Percentiles rank a stretch among this genome's conserved stretches.
Evolutionary conservation across 2,329 filamentous ascomycete species (phyloP).

Genomic region (Pyrenophora tritici-repentis): DNA sequence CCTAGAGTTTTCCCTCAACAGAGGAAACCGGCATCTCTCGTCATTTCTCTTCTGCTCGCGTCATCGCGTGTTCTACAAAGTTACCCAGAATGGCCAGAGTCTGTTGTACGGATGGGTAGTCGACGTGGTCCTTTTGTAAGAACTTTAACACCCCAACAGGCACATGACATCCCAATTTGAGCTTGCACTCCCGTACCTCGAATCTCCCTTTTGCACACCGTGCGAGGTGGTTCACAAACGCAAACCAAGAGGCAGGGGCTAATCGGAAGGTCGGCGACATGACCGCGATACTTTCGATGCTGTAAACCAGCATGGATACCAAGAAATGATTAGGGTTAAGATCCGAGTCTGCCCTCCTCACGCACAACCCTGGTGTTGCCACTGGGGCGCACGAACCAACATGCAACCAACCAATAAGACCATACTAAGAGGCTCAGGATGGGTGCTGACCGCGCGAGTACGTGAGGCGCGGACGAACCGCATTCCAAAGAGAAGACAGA

Average conservation of each 20-base stretch:
- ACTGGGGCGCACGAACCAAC: slow-evolving; percentile 44
- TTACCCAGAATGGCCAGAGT: slow-evolving; percentile 68
- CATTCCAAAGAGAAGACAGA: slow-evolving; percentile 67
- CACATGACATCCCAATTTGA: slow-evolving; percentile 71
- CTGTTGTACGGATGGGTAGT: slow-evolving; percentile 72
- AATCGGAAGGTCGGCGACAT: slow-evolving; percentile 74
- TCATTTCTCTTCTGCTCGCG: slow-evolving; percentile 54
- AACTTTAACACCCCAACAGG: slow-evolving; percentile 71
- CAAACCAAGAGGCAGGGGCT: slow-evolving; percentile 38
- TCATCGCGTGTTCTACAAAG: slow-evolving; percentile 52
- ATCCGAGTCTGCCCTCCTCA: slow-evolving; percentile 75
- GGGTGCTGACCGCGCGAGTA: slow-evolving; percentile 53
- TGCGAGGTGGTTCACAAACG: slow-evolving; percentile 24
- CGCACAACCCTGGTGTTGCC: slow-evolving; percentile 39
- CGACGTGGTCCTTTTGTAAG: slow-evolving; percentile 78
- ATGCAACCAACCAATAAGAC: slow-evolving; percentile 56
- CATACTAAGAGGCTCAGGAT: slow-evolving; percentile 65
- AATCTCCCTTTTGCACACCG: slow-evolving; percentile 47
- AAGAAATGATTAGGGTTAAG: slow-evolving; percentile 93
- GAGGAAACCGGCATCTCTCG: slow-evolving; percentile 58
- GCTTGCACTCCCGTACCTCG: slow-evolving; percentile 52
- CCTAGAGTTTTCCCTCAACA: slow-evolving; percentile 57
- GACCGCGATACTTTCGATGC: slow-evolving; percentile 46
- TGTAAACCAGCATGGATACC: slow-evolving; percentile 60
- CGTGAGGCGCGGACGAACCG: slow-evolving; percentile 53